A percentile compares a stretch with the other conserved stretches of the same genome.
These are phyloP conservation scores for Persicaria tinctoria DNA, from an alignment of 148 eudicot genomes.

Conservation along the genomic window DNA sequence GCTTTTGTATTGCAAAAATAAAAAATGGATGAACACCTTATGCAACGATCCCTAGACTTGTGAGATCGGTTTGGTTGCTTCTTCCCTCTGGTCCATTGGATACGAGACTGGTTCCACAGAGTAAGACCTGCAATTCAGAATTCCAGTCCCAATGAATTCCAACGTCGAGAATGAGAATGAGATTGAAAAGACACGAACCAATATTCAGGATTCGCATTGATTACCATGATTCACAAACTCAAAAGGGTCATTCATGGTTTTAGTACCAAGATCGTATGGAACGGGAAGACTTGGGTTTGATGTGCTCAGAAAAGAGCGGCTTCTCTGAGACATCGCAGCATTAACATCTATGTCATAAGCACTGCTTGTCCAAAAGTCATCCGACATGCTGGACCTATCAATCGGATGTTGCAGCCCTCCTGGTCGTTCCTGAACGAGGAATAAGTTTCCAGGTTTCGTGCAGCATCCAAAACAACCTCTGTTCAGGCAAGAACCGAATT, in stretches of 20 bases:
- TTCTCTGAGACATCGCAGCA: conserved; percentile 39
- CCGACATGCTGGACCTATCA: conserved; percentile 34
- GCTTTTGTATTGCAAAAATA: background rate
- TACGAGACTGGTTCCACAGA: conserved; percentile 47
- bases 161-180: no score
- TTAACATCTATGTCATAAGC: conserved; percentile 35
- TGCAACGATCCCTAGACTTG: conserved; percentile 21
- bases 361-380: conserved; percentile 61
- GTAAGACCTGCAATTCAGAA: conserved; percentile 31
- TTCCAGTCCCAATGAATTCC: no score
- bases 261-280: conserved; percentile 19
- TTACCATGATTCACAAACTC: conserved; percentile 54
- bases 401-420: conserved; percentile 36
- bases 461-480: conserved; percentile 59
- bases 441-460: conserved; percentile 29
- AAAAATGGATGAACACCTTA: conserved; percentile 23
- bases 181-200: background rate
- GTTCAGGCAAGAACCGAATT: conserved; percentile 29
- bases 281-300: conserved; percentile 36
- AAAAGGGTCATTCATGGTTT: conserved; percentile 19
- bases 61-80: conserved; percentile 15
- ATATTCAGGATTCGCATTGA: conserved; percentile 10
- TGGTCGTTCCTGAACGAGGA: conserved; percentile 37
- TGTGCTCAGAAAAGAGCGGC: conserved; percentile 36
- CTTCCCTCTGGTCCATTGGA: conserved; percentile 38